Evolutionary conservation across 2,329 filamentous ascomycete species (phyloP).

Genomic region (Cordyceps cateniannulata): DNA sequence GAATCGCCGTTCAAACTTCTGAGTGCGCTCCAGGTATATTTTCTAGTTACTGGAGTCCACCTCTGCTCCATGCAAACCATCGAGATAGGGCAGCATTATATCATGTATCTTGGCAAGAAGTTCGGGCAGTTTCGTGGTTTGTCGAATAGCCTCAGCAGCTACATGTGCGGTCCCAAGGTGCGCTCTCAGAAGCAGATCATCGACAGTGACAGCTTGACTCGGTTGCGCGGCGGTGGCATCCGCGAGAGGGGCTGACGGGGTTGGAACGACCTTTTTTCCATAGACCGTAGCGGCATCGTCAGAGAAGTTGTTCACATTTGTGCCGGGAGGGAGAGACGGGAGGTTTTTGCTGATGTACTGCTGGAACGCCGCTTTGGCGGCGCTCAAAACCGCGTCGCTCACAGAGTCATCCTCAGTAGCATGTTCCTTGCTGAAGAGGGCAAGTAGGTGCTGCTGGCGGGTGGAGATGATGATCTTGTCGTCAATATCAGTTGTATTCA

Average conservation of each 20-base stretch:
- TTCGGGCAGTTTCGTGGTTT: neutral
- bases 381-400: constrained; percentile 14
- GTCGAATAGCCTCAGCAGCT: neutral
- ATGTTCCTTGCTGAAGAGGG: constrained; percentile 24
- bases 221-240: neutral
- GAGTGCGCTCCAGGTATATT: neutral
- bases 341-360: neutral
- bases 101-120: neutral
- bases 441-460: constrained; percentile 65
- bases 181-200: neutral
- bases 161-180: neutral
- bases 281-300: neutral
- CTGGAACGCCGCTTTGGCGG: constrained; percentile 6
- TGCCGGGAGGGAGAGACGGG: neutral
- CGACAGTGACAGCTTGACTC: neutral
- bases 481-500: constrained; percentile 76
- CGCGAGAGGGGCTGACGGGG: neutral
- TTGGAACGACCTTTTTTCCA: neutral
- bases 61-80: neutral
- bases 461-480: constrained; percentile 51
- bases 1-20: neutral
- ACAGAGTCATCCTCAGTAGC: constrained; percentile 15
- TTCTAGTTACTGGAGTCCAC: neutral
- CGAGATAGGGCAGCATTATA: neutral
- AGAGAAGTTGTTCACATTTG: neutral